Evolutionary conservation across 331 rosid genomes (phyloP).

Genomic region (Acacia concinna): DNA sequence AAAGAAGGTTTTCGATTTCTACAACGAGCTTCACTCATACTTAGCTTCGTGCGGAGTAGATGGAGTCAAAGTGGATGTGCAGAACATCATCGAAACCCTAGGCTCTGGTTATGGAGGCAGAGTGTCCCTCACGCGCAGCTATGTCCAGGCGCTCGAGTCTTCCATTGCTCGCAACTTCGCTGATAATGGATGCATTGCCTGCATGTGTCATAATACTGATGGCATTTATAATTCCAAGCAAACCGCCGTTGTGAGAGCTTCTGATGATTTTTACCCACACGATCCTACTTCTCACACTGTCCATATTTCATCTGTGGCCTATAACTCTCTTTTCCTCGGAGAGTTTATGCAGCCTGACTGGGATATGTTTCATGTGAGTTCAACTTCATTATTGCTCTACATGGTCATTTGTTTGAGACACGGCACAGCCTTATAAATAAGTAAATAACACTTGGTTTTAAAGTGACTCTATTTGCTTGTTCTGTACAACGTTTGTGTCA

Average conservation of each 20-base stretch:
- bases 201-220: slow-evolving; percentile 98
- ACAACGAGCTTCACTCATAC: slow-evolving; percentile 88
- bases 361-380: slow-evolving; percentile 95
- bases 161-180: slow-evolving; percentile 77
- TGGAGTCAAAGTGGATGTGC: slow-evolving; percentile 97
- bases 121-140: slow-evolving; percentile 81
- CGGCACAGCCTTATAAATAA: no score
- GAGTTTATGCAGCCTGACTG: slow-evolving; percentile 97
- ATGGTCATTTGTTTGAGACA: no score
- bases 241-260: slow-evolving; percentile 87
- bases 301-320: slow-evolving; percentile 89
- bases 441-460: background rate
- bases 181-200: slow-evolving; percentile 91
- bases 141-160: slow-evolving; percentile 77
- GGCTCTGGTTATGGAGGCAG: slow-evolving; percentile 93
- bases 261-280: slow-evolving; percentile 86
- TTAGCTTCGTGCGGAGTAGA: slow-evolving; percentile 91
- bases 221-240: slow-evolving; percentile 80
- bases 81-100: slow-evolving; percentile 89
- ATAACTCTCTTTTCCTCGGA: slow-evolving; percentile 87
- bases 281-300: slow-evolving; percentile 95
- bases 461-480: no score
- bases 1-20: slow-evolving; percentile 80
- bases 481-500: no score
- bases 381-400: no score